A percentile compares a stretch with the other conserved stretches of the same genome.
Conservation (phyloP, 371 early-diverging fungal genomes). For the Syncephalastrum monosporum region DNA sequence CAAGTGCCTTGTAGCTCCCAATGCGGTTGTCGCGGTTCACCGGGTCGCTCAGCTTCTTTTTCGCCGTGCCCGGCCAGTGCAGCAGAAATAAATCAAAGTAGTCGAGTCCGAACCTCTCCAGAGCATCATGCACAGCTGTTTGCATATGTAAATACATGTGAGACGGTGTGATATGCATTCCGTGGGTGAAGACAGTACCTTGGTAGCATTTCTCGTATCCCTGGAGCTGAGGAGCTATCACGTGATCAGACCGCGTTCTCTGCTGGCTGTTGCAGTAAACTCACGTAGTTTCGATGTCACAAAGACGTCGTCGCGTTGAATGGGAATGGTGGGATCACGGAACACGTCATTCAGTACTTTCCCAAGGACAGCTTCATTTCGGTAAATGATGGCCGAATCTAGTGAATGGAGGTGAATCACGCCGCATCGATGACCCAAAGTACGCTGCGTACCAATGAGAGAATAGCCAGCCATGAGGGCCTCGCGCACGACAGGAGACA, state of each 20-base stretch:
- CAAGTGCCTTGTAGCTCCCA: conserved; percentile 58
- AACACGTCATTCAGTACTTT: conserved; percentile 63
- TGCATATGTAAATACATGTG: too few relatives aligned
- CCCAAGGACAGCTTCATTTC: conserved; percentile 87
- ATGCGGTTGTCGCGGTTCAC: conserved; percentile 55
- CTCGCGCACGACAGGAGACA: conserved; percentile 47
- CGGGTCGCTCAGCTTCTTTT: conserved; percentile 17
- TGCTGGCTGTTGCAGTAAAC: conserved; percentile 8
- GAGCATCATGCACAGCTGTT: conserved; percentile 51
- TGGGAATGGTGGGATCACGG: conserved; percentile 42
- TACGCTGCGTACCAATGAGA: conserved; percentile 55
- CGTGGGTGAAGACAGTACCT: background rate
- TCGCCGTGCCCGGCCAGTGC: conserved; percentile 51
- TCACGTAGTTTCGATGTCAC: conserved; percentile 92
- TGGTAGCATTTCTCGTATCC: background rate
- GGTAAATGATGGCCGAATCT: conserved; percentile 80
- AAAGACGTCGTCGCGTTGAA: conserved; percentile 85
- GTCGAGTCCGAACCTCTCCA: conserved; percentile 62
- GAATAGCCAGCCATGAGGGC: conserved; percentile 70
- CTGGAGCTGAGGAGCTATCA: too few relatives aligned
- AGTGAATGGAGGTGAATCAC: background rate
- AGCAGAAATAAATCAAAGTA: conserved; percentile 84
- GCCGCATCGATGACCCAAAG: background rate
- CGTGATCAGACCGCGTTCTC: too few relatives aligned
- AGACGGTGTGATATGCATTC: too few relatives aligned